Base-by-base conservation (phyloP, 139 green algal species). In the Pseudopediastrum boryanum region DNA sequence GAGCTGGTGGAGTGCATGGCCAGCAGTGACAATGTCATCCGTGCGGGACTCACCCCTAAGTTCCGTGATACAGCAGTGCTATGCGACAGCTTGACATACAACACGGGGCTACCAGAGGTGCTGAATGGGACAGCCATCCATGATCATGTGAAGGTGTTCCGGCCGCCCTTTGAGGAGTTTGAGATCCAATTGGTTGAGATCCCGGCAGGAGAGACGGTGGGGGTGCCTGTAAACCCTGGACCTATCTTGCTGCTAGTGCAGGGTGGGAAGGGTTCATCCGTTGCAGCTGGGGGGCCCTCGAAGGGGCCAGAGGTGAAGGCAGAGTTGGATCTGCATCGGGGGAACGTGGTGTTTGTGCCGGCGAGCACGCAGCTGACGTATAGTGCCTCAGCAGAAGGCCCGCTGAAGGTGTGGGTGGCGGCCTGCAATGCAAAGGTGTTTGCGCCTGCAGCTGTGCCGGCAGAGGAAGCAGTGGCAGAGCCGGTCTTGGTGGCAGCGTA, bases 21-120 rank as follows among this genome's bases (percentile, higher is more conserved):
- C 1, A 91, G 92, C 16, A 93, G 84, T 41, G 96, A 99, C 88
- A 99, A 99, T 83, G 96, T 99, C 33, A 92, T 99, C 35, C 86
- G 96, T 1, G 96, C 95, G 21, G 96, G 96, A 0, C 90, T 98
- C 7, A 99, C 96, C 8, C 96, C 96, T 41, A 99, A 99, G 87
- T 89, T 96, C 69, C 88, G 71, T 54, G 74, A 97, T 78, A 90
- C 87, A 2, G 85, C 93, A 13, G 90, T 94, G 39, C 88, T 99
- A 44, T 97, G 92, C 80, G 85, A 85, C 10, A 96, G 92, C 27
- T 87, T 99, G 3, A 98, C 94, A 0, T 99, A 99, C 83, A 82
- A 88, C 80, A 89, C 61, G 59, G 87, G 85, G 2, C 50, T 81
- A 13, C 87, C 88, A 2, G 75, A 75, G 27, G 71, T 93, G 19